Evolutionary conservation across 2,329 filamentous ascomycete species (phyloP).

Genomic region (Sphaerulina musiva): DNA sequence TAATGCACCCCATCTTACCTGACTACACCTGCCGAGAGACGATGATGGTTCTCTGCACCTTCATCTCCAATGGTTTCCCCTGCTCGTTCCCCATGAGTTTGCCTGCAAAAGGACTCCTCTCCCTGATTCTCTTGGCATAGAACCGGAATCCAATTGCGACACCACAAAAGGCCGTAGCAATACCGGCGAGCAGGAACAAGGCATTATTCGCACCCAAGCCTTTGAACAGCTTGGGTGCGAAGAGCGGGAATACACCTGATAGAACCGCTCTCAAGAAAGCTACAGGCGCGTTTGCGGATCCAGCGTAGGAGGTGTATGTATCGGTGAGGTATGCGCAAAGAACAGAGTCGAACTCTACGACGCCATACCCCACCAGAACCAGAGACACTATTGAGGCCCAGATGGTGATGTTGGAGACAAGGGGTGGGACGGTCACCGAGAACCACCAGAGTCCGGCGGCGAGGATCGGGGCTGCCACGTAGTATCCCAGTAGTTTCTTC

Average conservation of each 20-base stretch:
- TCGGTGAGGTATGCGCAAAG: slow-evolving; percentile 43
- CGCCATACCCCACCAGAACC: slow-evolving; percentile 42
- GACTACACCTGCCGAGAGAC: background rate
- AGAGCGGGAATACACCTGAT: slow-evolving; percentile 38
- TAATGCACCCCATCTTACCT: background rate
- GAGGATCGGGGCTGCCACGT: slow-evolving; percentile 40
- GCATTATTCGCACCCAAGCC: slow-evolving; percentile 38
- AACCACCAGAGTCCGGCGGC: slow-evolving; percentile 44
- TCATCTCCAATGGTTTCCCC: background rate
- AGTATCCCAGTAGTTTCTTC: slow-evolving; percentile 46
- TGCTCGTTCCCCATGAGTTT: background rate
- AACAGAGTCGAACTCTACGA: slow-evolving; percentile 43
- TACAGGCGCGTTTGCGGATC: slow-evolving; percentile 41
- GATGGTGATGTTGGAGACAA: slow-evolving; percentile 26
- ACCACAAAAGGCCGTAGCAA: slow-evolving; percentile 33
- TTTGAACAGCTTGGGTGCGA: slow-evolving; percentile 30
- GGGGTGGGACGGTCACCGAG: slow-evolving; percentile 44
- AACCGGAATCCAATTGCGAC: slow-evolving; percentile 11
- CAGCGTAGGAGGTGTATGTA: slow-evolving; percentile 41
- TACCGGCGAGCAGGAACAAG: slow-evolving; percentile 36
- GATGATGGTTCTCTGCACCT: background rate
- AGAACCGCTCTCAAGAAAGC: slow-evolving; percentile 37
- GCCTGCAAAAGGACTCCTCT: slow-evolving; percentile 13
- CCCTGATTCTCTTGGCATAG: slow-evolving; percentile 6
- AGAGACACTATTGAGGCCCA: slow-evolving; percentile 28